These are phyloP conservation scores for Penicillium sp. DNA, from an alignment of 2,329 filamentous ascomycete genomes.

Conservation along the genomic window DNA sequence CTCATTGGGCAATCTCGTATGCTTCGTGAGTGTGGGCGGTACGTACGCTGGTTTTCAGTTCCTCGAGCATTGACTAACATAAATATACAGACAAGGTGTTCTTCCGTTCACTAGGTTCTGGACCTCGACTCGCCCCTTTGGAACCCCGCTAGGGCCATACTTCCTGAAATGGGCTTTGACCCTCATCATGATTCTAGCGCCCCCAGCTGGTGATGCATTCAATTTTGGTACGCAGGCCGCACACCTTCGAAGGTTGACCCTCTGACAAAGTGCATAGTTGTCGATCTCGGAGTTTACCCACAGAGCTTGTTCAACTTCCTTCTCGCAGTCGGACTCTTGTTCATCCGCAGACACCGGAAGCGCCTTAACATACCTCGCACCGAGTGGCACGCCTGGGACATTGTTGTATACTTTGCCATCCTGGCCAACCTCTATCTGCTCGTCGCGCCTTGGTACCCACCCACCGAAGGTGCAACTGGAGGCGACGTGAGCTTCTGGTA, in stretches of 20 bases:
- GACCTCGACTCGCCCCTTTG: conserved; percentile 67
- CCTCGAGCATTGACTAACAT: not conserved
- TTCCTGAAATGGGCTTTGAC: conserved; percentile 63
- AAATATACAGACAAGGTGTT: conserved; percentile 58
- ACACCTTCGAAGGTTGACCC: not conserved
- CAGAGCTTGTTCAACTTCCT: conserved; percentile 61
- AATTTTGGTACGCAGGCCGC: conserved; percentile 55
- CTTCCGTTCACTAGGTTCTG: conserved; percentile 65
- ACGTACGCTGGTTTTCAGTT: conserved; percentile 6
- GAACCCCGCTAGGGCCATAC: conserved; percentile 66
- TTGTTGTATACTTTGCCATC: conserved; percentile 64
- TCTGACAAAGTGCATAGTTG: conserved; percentile 47
- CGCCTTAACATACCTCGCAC: conserved; percentile 54
- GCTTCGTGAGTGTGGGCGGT: conserved; percentile 65
- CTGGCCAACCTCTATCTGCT: conserved; percentile 66
- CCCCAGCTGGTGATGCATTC: conserved; percentile 68
- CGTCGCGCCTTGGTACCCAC: conserved; percentile 75
- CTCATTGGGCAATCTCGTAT: conserved; percentile 61
- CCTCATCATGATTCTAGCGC: conserved; percentile 63
- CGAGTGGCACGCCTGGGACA: conserved; percentile 65
- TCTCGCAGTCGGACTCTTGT: conserved; percentile 61
- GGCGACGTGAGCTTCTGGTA: conserved; percentile 77
- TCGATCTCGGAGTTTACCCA: conserved; percentile 65
- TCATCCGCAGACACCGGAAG: conserved; percentile 61
- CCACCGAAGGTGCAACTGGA: conserved; percentile 60